Evolutionary conservation across 1,284 basidiomycete species (phyloP).

Genomic region (Tremellales sp.): DNA sequence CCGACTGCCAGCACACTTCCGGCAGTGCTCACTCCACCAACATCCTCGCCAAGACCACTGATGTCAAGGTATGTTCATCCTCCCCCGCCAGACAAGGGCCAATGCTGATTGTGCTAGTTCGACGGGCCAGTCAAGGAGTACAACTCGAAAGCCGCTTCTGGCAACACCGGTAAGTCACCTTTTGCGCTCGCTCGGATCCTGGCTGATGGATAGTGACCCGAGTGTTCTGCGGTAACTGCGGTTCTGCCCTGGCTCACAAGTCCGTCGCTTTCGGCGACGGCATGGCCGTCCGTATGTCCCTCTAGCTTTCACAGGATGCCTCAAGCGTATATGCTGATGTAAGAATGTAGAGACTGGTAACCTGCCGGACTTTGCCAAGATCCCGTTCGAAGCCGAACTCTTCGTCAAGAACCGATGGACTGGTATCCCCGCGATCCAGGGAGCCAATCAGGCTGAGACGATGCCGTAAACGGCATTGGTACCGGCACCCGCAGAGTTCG

Average conservation of each 20-base stretch:
- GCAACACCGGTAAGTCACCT: too few relatives aligned
- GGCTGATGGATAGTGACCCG: conserved; percentile 12
- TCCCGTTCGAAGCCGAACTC: conserved; percentile 26
- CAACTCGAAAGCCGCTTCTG: too few relatives aligned
- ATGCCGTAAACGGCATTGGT: too few relatives aligned
- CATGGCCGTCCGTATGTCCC: conserved; percentile 24
- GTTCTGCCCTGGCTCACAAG: conserved; percentile 21
- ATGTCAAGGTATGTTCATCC: conserved; percentile 15
- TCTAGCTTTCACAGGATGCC: background rate
- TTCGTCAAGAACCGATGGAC: conserved; percentile 27
- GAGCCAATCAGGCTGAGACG: too few relatives aligned
- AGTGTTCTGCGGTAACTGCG: conserved; percentile 26
- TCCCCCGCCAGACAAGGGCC: background rate
- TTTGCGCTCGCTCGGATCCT: background rate
- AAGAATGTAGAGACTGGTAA: conserved; percentile 16
- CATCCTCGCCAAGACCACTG: conserved; percentile 16
- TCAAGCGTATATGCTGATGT: background rate
- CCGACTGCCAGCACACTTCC: conserved; percentile 26
- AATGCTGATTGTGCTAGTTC: too few relatives aligned
- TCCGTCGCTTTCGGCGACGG: conserved; percentile 22
- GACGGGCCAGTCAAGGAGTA: too few relatives aligned
- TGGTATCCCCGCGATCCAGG: too few relatives aligned
- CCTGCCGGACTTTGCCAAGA: conserved; percentile 18
- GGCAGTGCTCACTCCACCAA: conserved; percentile 23
- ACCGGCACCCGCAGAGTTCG: too few relatives aligned